A percentile compares a stretch with the other conserved stretches of the same genome.
Evolutionary conservation across 352 stramenopile genomes (phyloP).

Genomic region (Globisporangium carolinianum): DNA sequence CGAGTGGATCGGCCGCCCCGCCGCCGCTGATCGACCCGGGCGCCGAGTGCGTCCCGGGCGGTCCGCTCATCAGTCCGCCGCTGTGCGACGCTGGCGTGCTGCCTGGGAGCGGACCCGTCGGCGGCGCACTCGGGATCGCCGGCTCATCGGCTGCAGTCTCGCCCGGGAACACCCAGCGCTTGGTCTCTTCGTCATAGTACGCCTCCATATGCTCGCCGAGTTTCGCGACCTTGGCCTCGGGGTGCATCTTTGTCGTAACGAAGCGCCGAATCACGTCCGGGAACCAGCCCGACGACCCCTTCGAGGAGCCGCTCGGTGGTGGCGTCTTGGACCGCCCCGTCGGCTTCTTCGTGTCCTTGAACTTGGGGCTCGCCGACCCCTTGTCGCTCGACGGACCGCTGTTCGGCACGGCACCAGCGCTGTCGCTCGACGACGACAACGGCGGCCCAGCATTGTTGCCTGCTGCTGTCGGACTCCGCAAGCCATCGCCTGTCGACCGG

Average conservation of each 20-base stretch:
- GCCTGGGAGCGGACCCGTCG: constrained; percentile 49
- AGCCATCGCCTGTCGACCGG: constrained; percentile 4
- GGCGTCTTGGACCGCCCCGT: constrained; percentile 67
- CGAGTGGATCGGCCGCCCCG: constrained; percentile 49
- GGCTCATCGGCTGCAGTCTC: constrained; percentile 61
- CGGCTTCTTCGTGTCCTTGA: constrained; percentile 53
- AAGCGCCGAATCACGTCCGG: constrained; percentile 37
- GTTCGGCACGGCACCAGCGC: background rate
- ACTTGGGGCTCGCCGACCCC: constrained; percentile 58
- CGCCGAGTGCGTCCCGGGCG: constrained; percentile 51
- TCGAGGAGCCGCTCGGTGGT: constrained; percentile 60
- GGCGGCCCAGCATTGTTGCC: background rate
- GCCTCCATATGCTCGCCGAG: constrained; percentile 72
- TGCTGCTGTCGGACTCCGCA: constrained; percentile 9
- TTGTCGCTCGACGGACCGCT: constrained; percentile 65
- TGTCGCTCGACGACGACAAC: constrained; percentile 1
- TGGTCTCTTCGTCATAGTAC: constrained; percentile 76
- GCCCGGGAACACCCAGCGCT: constrained; percentile 85
- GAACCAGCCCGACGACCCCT: constrained; percentile 56
- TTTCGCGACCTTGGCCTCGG: constrained; percentile 76
- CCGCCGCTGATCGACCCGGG: constrained; percentile 52
- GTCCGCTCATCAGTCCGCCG: constrained; percentile 15
- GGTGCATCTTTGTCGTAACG: constrained; percentile 74
- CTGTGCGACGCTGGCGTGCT: constrained; percentile 35
- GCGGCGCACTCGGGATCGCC: constrained; percentile 57